Evolutionary conservation across 2,329 filamentous ascomycete genomes (phyloP).

Genomic region (Rhexocercosporidium sp.): DNA sequence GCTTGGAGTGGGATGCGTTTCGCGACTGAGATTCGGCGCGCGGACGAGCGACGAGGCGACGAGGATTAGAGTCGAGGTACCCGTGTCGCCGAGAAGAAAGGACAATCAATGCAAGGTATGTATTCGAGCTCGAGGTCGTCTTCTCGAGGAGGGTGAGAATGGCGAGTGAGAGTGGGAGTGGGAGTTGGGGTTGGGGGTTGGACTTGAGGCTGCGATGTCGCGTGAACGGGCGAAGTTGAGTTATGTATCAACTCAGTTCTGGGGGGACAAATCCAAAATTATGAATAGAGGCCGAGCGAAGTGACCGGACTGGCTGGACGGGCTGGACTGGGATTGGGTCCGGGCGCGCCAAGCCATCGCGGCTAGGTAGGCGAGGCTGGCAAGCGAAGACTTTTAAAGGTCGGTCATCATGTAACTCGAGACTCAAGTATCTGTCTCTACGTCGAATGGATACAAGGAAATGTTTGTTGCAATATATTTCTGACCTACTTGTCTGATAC

Average conservation of each 20-base stretch:
- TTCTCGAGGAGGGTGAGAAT: not conserved
- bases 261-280: slow-evolving; percentile 25
- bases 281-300: slow-evolving; percentile 19
- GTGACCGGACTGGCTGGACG: no score
- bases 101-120: not conserved
- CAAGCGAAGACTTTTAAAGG: no score
- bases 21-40: slow-evolving; percentile 13
- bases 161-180: not conserved
- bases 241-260: no score
- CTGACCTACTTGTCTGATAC: no score
- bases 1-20: not conserved
- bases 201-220: slow-evolving; percentile 23
- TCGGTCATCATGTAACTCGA: no score
- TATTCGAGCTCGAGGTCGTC: slow-evolving; percentile 1
- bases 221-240: slow-evolving; percentile 20
- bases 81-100: not conserved
- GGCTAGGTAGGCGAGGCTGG: no score
- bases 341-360: not conserved
- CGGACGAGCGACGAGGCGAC: slow-evolving; percentile 12
- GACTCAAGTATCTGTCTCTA: no score
- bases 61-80: slow-evolving; percentile 16
- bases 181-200: not conserved
- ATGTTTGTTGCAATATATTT: no score
- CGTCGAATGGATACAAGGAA: no score
- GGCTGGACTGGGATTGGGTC: no score